These are phyloP conservation scores for Euphorbia corollata DNA, from an alignment of 441 rosid species.

Conservation along the genomic window DNA sequence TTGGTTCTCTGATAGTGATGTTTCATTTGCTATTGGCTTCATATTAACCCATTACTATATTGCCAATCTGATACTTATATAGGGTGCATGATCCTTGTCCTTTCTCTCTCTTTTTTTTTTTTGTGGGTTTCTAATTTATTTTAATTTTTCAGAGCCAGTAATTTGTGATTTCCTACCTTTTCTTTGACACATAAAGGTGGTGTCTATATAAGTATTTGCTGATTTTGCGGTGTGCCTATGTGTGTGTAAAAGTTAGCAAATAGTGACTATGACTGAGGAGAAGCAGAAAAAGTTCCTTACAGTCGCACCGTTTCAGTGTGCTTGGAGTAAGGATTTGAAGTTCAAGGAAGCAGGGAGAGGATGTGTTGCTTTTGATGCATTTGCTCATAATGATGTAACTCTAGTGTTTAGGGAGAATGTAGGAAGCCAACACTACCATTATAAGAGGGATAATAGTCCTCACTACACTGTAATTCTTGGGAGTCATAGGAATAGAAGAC, in stretches of 20 bases:
- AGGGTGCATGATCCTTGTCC: not conserved
- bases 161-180: not conserved
- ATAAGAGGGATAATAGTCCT: slow-evolving; percentile 84
- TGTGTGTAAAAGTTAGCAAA: slow-evolving; percentile 3
- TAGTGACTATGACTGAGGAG: slow-evolving; percentile 41
- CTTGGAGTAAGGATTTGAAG: slow-evolving; percentile 91
- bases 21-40: slow-evolving; percentile 14
- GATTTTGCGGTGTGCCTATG: slow-evolving; percentile 19
- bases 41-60: not conserved
- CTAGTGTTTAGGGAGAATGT: slow-evolving; percentile 92
- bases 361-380: slow-evolving; percentile 94
- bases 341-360: slow-evolving; percentile 93
- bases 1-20: slow-evolving; percentile 30
- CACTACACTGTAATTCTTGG: slow-evolving; percentile 95
- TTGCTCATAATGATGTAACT: slow-evolving; percentile 90
- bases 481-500: slow-evolving; percentile 76
- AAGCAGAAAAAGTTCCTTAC: slow-evolving; percentile 68
- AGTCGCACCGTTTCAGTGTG: slow-evolving; percentile 97
- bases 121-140: slow-evolving; percentile 7
- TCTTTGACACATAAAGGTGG: slow-evolving; percentile 17
- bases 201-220: slow-evolving; percentile 24
- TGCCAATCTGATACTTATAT: slow-evolving; percentile 3
- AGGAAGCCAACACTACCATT: slow-evolving; percentile 91
- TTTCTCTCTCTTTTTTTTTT: not conserved
- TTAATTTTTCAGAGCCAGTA: slow-evolving; percentile 1